Conservation (phyloP, 139 green algal species). For the Coelastrella sp. region DNA sequence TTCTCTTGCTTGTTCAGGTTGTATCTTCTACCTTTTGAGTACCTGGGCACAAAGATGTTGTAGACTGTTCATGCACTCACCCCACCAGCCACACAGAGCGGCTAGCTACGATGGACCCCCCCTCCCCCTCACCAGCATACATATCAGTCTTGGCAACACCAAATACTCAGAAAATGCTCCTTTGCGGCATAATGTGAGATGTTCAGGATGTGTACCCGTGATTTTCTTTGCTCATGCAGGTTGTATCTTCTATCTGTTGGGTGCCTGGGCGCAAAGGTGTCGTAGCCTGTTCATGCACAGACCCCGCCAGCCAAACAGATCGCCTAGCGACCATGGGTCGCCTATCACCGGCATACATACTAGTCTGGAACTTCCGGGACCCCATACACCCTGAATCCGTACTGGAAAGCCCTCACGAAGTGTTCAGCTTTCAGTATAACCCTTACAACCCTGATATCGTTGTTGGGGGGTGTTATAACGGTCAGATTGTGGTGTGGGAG, state of each 20-base stretch:
- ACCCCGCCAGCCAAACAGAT: slow-evolving; percentile 55
- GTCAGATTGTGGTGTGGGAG: slow-evolving; percentile 74
- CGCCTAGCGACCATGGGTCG: slow-evolving; percentile 72
- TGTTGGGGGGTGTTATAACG: slow-evolving; percentile 82
- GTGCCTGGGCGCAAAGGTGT: slow-evolving; percentile 76
- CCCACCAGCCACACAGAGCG: slow-evolving; percentile 55
- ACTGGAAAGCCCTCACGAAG: slow-evolving; percentile 82
- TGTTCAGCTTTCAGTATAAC: slow-evolving; percentile 86
- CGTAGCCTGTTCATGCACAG: slow-evolving; percentile 79
- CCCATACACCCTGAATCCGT: slow-evolving; percentile 88
- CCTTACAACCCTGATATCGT: slow-evolving; percentile 80
- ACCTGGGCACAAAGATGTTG: slow-evolving; percentile 73
- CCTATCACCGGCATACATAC: slow-evolving; percentile 68
- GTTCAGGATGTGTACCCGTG: no score
- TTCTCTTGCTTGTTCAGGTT: slow-evolving; percentile 55
- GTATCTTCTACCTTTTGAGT: slow-evolving; percentile 83
- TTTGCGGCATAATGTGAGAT: no score
- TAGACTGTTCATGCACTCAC: slow-evolving; percentile 81
- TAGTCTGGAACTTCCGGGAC: slow-evolving; percentile 90
- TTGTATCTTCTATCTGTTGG: slow-evolving; percentile 82
- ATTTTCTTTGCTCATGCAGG: no score
- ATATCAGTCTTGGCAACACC: no score
- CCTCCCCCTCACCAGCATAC: no score
- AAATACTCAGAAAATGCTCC: no score
- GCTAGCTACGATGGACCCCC: slow-evolving; percentile 69